phyloP scores from a whole-genome alignment of 2,329 filamentous ascomycete genomes.

The Microdochium bolleyi region DNA sequence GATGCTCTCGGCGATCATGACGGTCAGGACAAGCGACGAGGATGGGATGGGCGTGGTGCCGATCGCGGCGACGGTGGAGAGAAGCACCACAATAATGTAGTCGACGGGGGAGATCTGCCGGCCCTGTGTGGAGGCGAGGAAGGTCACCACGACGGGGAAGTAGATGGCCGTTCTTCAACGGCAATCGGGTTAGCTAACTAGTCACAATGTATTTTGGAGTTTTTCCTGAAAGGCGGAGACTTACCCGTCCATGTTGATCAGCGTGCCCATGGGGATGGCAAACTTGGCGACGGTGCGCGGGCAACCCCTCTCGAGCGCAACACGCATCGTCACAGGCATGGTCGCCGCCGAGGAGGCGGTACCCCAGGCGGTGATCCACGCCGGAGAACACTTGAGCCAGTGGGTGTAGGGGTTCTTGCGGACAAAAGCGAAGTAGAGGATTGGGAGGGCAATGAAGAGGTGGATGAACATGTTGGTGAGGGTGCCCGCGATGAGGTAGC shows the following conservation, averaged over 20 bases:
- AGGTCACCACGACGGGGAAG: conserved; percentile 44
- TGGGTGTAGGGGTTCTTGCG: conserved; percentile 36
- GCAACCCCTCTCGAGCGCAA: conserved; percentile 27
- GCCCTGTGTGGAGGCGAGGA: conserved; percentile 42
- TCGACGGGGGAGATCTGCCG: conserved; percentile 30
- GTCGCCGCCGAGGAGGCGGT: conserved; percentile 45
- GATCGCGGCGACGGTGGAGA: conserved; percentile 43
- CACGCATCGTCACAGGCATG: conserved; percentile 38
- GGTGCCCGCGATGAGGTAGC: conserved; percentile 38
- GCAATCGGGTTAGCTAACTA: no score
- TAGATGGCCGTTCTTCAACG: conserved; percentile 40
- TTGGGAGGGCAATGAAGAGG: conserved; percentile 35
- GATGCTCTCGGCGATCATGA: neutral
- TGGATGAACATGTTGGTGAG: conserved; percentile 38
- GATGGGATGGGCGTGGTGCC: conserved; percentile 45
- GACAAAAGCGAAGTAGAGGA: conserved; percentile 30
- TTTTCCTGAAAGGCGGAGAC: conserved; percentile 1
- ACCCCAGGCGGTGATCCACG: conserved; percentile 48
- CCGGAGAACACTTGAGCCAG: conserved; percentile 39
- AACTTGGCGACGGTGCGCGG: conserved; percentile 37
- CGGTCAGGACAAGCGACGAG: conserved; percentile 33
- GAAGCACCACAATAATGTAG: conserved; percentile 39
- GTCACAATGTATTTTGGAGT: no score
- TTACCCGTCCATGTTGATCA: conserved; percentile 42
- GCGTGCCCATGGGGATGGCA: conserved; percentile 34